Base-by-base conservation (phyloP, 108 stramenopile genomes). In the Pelagomonas calceolata region DNA sequence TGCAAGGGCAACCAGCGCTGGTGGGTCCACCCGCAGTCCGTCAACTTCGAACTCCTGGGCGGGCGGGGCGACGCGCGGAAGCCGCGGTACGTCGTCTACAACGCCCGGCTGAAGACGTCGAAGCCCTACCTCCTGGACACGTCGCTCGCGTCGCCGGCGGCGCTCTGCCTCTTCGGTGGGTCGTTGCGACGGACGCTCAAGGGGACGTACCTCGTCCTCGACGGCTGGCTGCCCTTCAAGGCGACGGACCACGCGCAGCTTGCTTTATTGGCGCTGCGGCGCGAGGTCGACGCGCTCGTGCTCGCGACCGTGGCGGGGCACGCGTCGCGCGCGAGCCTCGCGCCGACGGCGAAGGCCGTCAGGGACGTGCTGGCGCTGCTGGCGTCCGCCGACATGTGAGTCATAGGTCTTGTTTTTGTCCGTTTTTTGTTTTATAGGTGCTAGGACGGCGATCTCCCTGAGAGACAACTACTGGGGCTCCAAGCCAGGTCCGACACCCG, bases 151-250 rank as follows among this genome's bases (percentile, higher is more conserved):
- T 70, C 73, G 0, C 84, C 85, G 32, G 80, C 81, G 39, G 83
- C 84, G 44, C 68, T 87, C 66, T 69, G 85, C 32, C 75, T 87
- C 35, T 87, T 87, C 67, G 86, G 86, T 34, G 86, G 86, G 14
- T 4, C 10, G 18, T 32, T 65, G 10, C 31, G 31, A 10, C 15
- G 15, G 31, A 16, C 65, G 12, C 33, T 33, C 15, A 32, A 65
- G 4, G 18, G 65, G 7, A 32, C 65, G 31, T 14, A 32, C 31
- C 3, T 65, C 65, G 65, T 65, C 32, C 31, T 65, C 12, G 65
- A 65, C 33, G 32, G 65, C 32, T 65, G 65, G 65, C 65, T 65
- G 14, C 31, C 32, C 65, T 65, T 65, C 65, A 65, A 65, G 65
- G 31, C 32, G 32, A 65, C 65, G 65, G 4, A 65, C 32, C 12